Conservation (phyloP, 352 stramenopile species). For the Phytophthora sansomeana region DNA sequence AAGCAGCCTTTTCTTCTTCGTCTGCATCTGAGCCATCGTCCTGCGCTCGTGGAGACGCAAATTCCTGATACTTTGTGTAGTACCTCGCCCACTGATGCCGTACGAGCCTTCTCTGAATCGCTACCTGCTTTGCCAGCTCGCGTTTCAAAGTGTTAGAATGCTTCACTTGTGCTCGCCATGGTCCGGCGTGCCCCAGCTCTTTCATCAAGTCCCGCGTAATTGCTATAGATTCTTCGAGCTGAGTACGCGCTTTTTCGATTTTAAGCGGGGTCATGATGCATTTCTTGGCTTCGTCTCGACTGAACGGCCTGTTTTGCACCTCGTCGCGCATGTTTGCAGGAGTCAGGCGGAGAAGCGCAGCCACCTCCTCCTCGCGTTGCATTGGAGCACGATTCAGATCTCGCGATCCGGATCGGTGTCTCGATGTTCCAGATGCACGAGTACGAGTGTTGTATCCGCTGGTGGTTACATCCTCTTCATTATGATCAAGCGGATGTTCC, state of each 20-base stretch:
- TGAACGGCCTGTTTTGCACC: slow-evolving; percentile 46
- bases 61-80: slow-evolving; percentile 56
- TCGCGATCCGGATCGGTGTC: neutral
- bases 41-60: slow-evolving; percentile 9
- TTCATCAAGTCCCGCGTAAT: slow-evolving; percentile 65
- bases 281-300: slow-evolving; percentile 36
- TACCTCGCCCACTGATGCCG: slow-evolving; percentile 68
- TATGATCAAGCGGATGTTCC: slow-evolving; percentile 11
- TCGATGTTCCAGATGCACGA: neutral
- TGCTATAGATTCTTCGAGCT: slow-evolving; percentile 59
- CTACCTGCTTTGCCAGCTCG: slow-evolving; percentile 59
- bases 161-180: slow-evolving; percentile 70
- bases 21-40: slow-evolving; percentile 1
- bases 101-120: slow-evolving; percentile 65
- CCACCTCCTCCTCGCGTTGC: slow-evolving; percentile 40
- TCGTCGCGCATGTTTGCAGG: slow-evolving; percentile 54
- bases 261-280: slow-evolving; percentile 39
- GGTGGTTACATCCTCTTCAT: neutral
- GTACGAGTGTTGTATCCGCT: slow-evolving; percentile 18
- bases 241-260: slow-evolving; percentile 36
- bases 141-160: slow-evolving; percentile 70
- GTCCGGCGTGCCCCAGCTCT: slow-evolving; percentile 59
- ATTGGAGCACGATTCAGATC: slow-evolving; percentile 4
- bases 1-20: slow-evolving; percentile 4
- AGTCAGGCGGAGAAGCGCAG: slow-evolving; percentile 49